Base-by-base conservation (phyloP, 768 basidiomycete genomes). In the Leccinum uliginosum region DNA sequence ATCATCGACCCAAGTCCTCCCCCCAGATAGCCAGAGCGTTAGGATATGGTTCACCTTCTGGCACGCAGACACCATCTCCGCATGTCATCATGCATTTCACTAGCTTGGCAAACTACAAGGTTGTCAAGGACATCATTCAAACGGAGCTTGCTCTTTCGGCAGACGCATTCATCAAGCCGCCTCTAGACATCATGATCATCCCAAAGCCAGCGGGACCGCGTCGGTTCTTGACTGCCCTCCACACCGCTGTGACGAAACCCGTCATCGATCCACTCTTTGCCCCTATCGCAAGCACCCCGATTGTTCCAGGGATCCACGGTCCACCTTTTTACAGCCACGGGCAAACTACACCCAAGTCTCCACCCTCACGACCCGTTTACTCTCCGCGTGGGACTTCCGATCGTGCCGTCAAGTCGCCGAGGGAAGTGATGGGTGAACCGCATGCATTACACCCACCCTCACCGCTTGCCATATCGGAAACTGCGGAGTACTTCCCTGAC, bases 171-270 rank as follows among this genome's bases (percentile, higher is more conserved):
- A 57, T 76, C 65, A 67, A 75, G 23, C 76, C 79, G 15, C 70
- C 89, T 11, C 87, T 97, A 1, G 97, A 99, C 64, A 84, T 99
- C 27, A 91, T 98, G 81, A 92, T 99, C 62, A 87, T 98, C 38
- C 96, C 95, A 21, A 99, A 98, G 73, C 96, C 96, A 10, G 95
- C 91, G 17, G 96, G 97, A 5, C 97, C 97, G 7, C 84, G 96
- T 38, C 85, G 96, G 9, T 87, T 98, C 63, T 76, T 99, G 62
- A 95, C 94, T 21, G 89, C 94, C 24, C 76, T 99, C 17, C 89
- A 96, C 68, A 98, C 92, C 4, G 94, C 94, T 2, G 80, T 91
- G 50, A 89, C 83, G 9, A 90, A 86, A 61, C 95, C 97, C 0
- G 67, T 83, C 11, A 84, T 99, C 29, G 96, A 99, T 67, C 91